phyloP scores from a whole-genome alignment of 2,329 filamentous ascomycete species.

The Claviceps purpurea region DNA sequence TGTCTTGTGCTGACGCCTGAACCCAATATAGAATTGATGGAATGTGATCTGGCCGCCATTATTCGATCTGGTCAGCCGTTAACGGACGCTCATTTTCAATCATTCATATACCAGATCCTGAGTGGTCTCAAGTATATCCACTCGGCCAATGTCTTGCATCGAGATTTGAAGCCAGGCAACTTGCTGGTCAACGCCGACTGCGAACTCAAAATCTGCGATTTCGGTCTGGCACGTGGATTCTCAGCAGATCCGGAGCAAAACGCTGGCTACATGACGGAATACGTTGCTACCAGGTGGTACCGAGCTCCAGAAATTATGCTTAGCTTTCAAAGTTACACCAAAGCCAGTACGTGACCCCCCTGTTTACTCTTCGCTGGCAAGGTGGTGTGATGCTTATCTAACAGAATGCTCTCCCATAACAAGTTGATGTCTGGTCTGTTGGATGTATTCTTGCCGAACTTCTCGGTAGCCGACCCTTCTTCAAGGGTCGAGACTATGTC shows the following conservation, averaged over 20 bases:
- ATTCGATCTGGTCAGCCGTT: constrained; percentile 93
- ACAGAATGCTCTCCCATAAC: neutral
- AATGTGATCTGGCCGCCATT: constrained; percentile 95
- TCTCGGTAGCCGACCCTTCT: constrained; percentile 90
- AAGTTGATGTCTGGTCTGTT: constrained; percentile 98
- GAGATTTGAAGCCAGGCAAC: constrained; percentile 94
- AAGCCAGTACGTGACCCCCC: constrained; percentile 70
- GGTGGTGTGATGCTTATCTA: neutral
- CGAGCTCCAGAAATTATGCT: constrained; percentile 96
- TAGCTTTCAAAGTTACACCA: constrained; percentile 99
- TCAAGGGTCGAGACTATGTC: constrained; percentile 98
- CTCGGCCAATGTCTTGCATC: constrained; percentile 92
- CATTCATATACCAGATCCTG: constrained; percentile 99
- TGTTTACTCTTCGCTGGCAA: neutral
- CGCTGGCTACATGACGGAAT: constrained; percentile 98
- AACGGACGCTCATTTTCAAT: constrained; percentile 98
- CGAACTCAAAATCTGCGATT: constrained; percentile 98
- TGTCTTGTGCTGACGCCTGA: neutral
- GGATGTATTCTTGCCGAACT: constrained; percentile 96
- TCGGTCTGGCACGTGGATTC: constrained; percentile 90
- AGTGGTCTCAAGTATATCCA: constrained; percentile 99
- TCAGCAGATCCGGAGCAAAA: constrained; percentile 96
- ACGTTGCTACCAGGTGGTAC: constrained; percentile 95
- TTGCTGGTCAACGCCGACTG: constrained; percentile 97
- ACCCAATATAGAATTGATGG: constrained; percentile 70